A percentile compares a stretch with the other conserved stretches of the same genome.
Evolutionary conservation across 192 early-diverging fungal species (phyloP).

Genomic region (Gonapodya sp.): DNA sequence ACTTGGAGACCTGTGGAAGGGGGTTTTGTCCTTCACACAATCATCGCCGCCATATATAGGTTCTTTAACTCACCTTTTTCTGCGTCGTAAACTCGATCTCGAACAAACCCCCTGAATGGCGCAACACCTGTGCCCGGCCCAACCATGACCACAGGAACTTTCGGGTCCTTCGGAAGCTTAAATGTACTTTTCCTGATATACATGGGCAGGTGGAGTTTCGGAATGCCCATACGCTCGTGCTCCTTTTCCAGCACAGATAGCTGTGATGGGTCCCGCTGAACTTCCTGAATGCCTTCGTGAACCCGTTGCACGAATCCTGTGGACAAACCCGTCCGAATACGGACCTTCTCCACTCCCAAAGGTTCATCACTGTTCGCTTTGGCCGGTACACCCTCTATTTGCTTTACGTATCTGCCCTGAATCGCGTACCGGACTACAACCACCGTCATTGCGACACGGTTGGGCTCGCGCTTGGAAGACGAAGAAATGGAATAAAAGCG

Average conservation of each 20-base stretch:
- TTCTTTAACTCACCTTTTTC: conserved; percentile 8
- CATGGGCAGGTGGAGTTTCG: conserved; percentile 55
- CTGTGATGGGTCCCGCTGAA: neutral
- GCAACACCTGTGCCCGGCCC: conserved; percentile 99
- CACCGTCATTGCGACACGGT: conserved; percentile 73
- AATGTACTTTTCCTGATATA: conserved; percentile 86
- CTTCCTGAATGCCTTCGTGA: neutral
- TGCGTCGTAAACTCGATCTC: conserved; percentile 64
- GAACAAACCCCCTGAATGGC: conserved; percentile 92
- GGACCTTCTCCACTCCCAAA: neutral
- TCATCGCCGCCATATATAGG: neutral
- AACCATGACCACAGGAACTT: conserved; percentile 86
- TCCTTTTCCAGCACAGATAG: neutral
- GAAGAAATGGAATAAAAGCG: conserved; percentile 98
- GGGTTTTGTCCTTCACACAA: neutral
- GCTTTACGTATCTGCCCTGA: neutral
- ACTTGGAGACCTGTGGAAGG: conserved; percentile 22
- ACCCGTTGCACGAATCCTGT: conserved; percentile 4
- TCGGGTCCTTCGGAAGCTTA: conserved; percentile 73
- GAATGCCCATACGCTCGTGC: neutral
- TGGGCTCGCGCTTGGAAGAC: conserved; percentile 65
- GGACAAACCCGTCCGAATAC: neutral
- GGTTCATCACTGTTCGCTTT: neutral
- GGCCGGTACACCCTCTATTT: neutral
- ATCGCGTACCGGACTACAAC: conserved; percentile 74